A percentile compares a stretch with the other conserved stretches of the same genome.
Conservation (phyloP, 129 eudicot species). For the Centella asiatica region DNA sequence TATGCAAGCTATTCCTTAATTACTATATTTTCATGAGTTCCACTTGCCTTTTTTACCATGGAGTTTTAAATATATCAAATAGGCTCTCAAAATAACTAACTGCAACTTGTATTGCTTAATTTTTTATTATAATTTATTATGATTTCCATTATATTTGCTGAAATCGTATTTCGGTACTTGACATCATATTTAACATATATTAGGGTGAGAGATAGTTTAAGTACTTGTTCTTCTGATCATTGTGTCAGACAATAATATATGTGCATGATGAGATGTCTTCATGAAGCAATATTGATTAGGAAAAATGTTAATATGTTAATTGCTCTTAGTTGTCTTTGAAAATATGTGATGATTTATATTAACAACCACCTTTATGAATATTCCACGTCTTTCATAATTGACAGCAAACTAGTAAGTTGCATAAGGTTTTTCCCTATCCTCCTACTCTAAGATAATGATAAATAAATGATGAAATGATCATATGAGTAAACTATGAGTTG, state of each 20-base stretch:
- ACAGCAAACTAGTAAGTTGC: not conserved
- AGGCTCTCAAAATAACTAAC: not conserved
- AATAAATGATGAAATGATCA: too few species aligned
- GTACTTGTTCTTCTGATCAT: not conserved
- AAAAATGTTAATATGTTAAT: not conserved
- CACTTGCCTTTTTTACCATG: not conserved
- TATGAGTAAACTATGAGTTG: not conserved
- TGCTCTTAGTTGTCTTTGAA: not conserved
- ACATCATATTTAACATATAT: not conserved
- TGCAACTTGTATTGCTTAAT: conserved; percentile 4
- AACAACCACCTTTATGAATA: not conserved
- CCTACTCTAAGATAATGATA: not conserved
- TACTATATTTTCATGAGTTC: not conserved
- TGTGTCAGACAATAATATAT: not conserved
- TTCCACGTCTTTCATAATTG: not conserved
- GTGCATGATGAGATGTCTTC: not conserved
- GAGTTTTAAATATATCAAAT: not conserved
- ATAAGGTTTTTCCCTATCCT: not conserved
- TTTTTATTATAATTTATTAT: too few species aligned
- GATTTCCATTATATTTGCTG: not conserved
- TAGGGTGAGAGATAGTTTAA: not conserved
- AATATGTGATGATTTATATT: not conserved
- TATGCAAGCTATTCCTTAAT: conserved; percentile 23
- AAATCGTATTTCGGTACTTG: not conserved
- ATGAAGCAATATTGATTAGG: not conserved